Percentiles rank a stretch among this genome's conserved stretches.
Evolutionary conservation across 1,139 yeast genomes (phyloP).

Genomic region (Torulaspora globosa): DNA sequence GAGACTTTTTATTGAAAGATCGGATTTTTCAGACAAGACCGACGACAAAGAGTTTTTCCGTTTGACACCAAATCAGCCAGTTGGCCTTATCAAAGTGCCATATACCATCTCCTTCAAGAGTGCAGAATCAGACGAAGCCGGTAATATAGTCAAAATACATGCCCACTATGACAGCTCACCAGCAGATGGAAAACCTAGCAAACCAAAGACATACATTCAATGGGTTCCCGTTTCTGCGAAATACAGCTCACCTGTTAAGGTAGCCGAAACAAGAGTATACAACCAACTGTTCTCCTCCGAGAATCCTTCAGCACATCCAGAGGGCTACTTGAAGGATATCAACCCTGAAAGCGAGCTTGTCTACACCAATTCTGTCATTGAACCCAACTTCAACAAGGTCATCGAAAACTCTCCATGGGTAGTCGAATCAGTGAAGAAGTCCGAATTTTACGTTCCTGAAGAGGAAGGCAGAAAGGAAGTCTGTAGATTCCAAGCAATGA

Average conservation of each 20-base stretch:
- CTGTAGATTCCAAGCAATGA: constrained; percentile 95
- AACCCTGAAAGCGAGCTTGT: constrained; percentile 74
- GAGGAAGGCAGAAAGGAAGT: constrained; percentile 62
- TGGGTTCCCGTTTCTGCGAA: constrained; percentile 81
- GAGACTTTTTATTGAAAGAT: constrained; percentile 73
- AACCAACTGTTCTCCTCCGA: constrained; percentile 87
- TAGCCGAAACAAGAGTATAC: constrained; percentile 80
- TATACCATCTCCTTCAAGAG: constrained; percentile 70
- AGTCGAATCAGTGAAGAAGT: constrained; percentile 54
- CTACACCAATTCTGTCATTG: constrained; percentile 64
- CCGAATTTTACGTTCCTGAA: constrained; percentile 66
- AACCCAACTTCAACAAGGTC: constrained; percentile 70
- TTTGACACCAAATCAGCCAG: constrained; percentile 84
- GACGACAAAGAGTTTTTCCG: constrained; percentile 67
- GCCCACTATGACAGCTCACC: constrained; percentile 75
- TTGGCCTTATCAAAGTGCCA: constrained; percentile 93
- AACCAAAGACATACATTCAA: constrained; percentile 93
- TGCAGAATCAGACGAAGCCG: constrained; percentile 52
- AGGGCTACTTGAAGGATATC: constrained; percentile 80
- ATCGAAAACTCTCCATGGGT: constrained; percentile 73
- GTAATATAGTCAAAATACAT: constrained; percentile 64
- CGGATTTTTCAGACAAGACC: constrained; percentile 75
- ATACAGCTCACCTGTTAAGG: constrained; percentile 55
- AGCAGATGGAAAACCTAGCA: constrained; percentile 46
- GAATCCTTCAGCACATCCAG: constrained; percentile 85